Conservation (phyloP, 345 rosid species). For the Moricandia moricandioides region DNA sequence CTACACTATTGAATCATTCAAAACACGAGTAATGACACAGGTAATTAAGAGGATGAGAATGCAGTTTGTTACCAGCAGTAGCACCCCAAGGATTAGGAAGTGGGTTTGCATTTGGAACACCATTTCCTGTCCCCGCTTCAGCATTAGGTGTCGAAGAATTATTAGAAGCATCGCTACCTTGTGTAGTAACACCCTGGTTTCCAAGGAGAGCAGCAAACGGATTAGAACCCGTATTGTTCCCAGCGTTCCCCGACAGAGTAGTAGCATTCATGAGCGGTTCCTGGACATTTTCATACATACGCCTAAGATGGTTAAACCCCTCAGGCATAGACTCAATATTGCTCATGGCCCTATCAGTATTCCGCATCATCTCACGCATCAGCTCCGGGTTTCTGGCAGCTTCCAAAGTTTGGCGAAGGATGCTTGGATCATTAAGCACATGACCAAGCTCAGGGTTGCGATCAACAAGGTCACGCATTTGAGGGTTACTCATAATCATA, state of each 20-base stretch:
- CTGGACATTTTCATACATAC: slow-evolving; percentile 88
- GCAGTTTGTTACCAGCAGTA: slow-evolving; percentile 41
- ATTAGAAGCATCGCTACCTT: slow-evolving; percentile 44
- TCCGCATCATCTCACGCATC: slow-evolving; percentile 93
- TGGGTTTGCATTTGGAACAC: slow-evolving; percentile 73
- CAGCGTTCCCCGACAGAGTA: slow-evolving; percentile 58
- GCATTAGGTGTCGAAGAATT: slow-evolving; percentile 46
- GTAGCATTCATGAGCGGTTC: slow-evolving; percentile 81
- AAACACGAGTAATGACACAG: neutral
- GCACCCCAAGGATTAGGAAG: slow-evolving; percentile 86
- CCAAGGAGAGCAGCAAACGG: slow-evolving; percentile 64
- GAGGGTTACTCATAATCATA: slow-evolving; percentile 85
- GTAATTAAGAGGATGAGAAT: slow-evolving; percentile 4
- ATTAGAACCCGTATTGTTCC: slow-evolving; percentile 47
- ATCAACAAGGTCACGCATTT: slow-evolving; percentile 82
- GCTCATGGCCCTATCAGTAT: slow-evolving; percentile 85
- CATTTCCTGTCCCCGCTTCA: neutral
- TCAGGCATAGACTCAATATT: slow-evolving; percentile 86
- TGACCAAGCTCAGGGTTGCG: slow-evolving; percentile 92
- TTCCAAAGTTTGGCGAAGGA: slow-evolving; percentile 74
- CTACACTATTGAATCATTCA: neutral
- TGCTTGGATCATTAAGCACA: slow-evolving; percentile 74
- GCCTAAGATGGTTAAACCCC: slow-evolving; percentile 84
- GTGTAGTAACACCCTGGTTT: slow-evolving; percentile 46
- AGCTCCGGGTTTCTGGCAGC: slow-evolving; percentile 91